A percentile compares a stretch with the other conserved stretches of the same genome.
Conservation (phyloP, 805 yeast species). For the Suhomyces sp. region DNA sequence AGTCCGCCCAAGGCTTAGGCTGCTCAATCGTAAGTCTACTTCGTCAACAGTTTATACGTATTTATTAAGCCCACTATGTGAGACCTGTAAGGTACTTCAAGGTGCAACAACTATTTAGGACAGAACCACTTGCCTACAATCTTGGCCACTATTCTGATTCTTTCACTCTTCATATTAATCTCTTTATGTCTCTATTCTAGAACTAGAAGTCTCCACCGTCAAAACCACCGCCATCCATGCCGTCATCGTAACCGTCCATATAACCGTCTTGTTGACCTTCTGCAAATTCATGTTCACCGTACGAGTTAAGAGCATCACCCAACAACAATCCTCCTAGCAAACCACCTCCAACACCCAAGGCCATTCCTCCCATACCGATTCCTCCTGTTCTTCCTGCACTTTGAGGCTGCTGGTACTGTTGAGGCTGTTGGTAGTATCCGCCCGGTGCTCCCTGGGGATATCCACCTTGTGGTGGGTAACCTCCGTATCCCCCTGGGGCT, state of each 20-base stretch:
- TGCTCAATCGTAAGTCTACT: too few species aligned
- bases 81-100: too few species aligned
- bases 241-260: conserved; percentile 28
- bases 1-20: too few species aligned
- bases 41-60: too few species aligned
- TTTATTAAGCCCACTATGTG: too few species aligned
- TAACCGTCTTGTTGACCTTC: conserved; percentile 35
- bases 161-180: too few species aligned
- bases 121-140: too few species aligned
- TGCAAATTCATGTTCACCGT: conserved; percentile 22
- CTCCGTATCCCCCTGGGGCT: conserved; percentile 8
- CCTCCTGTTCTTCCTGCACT: conserved; percentile 23
- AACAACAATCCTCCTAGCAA: conserved; percentile 58
- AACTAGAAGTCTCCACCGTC: conserved; percentile 11
- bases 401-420: conserved; percentile 22
- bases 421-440: conserved; percentile 12
- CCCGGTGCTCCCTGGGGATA: conserved; percentile 19
- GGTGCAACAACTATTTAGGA: too few species aligned
- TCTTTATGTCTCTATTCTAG: too few species aligned
- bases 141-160: too few species aligned
- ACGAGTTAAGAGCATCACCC: conserved; percentile 40
- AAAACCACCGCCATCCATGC: conserved; percentile 21
- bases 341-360: conserved; percentile 50
- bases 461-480: conserved; percentile 21
- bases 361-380: conserved; percentile 52